phyloP scores from a whole-genome alignment of 805 yeast species.

The Saturnispora silvae region DNA sequence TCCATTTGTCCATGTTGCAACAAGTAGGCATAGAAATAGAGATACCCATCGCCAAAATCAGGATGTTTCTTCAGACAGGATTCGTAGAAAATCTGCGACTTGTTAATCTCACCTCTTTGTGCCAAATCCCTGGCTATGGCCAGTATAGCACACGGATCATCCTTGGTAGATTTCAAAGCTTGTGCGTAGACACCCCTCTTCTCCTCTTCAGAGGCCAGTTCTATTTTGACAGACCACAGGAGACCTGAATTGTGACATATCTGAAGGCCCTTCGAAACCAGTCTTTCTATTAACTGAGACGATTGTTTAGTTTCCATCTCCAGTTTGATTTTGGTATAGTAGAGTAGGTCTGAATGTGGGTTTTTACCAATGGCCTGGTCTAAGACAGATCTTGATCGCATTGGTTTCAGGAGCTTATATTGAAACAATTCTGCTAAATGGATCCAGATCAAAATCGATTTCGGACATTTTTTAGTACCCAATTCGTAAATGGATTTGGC shows the following conservation, averaged over 20 bases:
- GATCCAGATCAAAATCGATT: conserved; percentile 43
- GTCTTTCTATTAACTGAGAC: conserved; percentile 37
- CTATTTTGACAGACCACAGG: conserved; percentile 58
- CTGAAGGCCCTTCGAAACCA: conserved; percentile 46
- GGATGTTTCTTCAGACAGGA: conserved; percentile 42
- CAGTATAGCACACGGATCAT: conserved; percentile 46
- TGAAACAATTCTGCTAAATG: conserved; percentile 39
- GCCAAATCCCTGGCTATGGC: conserved; percentile 62
- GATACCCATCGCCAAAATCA: conserved; percentile 70
- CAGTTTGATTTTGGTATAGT: conserved; percentile 47
- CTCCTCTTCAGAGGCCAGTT: conserved; percentile 30
- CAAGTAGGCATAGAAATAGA: conserved; percentile 45
- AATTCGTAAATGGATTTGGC: conserved; percentile 39
- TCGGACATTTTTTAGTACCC: conserved; percentile 42
- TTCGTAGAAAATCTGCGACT: conserved; percentile 67
- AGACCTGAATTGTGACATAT: conserved; percentile 45
- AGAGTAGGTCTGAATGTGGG: conserved; percentile 40
- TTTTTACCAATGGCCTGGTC: conserved; percentile 53
- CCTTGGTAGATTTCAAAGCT: conserved; percentile 59
- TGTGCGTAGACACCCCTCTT: conserved; percentile 51
- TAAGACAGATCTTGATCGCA: conserved; percentile 59
- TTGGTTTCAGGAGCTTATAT: conserved; percentile 27
- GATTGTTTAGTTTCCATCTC: conserved; percentile 35
- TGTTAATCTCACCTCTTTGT: conserved; percentile 49
- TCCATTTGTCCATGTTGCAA: conserved; percentile 29